Conservation (phyloP, 2,329 filamentous ascomycete genomes). For the Ophiostoma ips region DNA sequence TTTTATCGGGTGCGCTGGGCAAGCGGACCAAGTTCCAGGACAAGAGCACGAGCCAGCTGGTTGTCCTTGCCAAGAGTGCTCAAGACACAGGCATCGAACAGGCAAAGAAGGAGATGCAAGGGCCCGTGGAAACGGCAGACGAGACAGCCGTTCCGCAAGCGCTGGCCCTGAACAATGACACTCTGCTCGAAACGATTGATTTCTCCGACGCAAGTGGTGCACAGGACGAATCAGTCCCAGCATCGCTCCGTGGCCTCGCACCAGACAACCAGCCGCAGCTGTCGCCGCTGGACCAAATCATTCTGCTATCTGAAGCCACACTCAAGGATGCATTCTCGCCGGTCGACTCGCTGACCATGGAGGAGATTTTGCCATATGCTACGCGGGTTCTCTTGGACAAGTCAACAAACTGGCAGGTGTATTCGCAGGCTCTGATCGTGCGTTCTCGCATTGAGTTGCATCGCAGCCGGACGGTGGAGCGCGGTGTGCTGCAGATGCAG, state of each 20-base stretch:
- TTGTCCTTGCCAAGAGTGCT: slow-evolving; percentile 72
- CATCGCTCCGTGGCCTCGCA: slow-evolving; percentile 48
- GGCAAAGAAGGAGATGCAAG: neutral
- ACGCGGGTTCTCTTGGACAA: slow-evolving; percentile 77
- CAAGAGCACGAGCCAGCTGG: slow-evolving; percentile 70
- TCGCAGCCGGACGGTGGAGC: slow-evolving; percentile 72
- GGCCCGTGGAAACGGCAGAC: slow-evolving; percentile 11
- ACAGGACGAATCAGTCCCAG: slow-evolving; percentile 31
- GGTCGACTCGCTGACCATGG: slow-evolving; percentile 71
- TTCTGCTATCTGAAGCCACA: slow-evolving; percentile 74
- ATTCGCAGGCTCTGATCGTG: slow-evolving; percentile 83
- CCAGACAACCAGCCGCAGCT: slow-evolving; percentile 74
- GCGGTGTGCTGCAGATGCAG: slow-evolving; percentile 83
- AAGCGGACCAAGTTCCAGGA: slow-evolving; percentile 74
- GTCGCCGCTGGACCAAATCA: slow-evolving; percentile 73
- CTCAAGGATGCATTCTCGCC: slow-evolving; percentile 81
- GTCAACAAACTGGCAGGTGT: slow-evolving; percentile 93
- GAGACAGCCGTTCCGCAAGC: slow-evolving; percentile 42
- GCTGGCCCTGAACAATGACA: slow-evolving; percentile 79
- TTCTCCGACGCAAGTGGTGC: slow-evolving; percentile 40
- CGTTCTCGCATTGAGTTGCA: slow-evolving; percentile 83
- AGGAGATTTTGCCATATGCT: slow-evolving; percentile 86
- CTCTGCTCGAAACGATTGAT: slow-evolving; percentile 72
- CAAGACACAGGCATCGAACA: slow-evolving; percentile 16
- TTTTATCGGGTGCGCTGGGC: slow-evolving; percentile 71